Conservation (phyloP, 2,329 filamentous ascomycete genomes). For the Dendrostoma leiphaemia region DNA sequence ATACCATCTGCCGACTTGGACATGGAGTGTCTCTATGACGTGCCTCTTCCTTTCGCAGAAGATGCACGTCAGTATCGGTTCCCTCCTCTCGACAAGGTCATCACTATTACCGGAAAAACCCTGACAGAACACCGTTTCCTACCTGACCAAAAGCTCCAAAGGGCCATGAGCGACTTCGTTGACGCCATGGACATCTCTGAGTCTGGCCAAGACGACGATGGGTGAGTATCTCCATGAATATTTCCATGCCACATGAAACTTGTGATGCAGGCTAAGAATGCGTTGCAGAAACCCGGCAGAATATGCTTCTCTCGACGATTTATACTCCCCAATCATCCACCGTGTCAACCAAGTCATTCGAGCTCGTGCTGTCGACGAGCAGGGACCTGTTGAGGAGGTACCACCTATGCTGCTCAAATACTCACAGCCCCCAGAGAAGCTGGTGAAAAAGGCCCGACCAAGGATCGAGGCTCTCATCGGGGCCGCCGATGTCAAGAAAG, state of each 20-base stretch:
- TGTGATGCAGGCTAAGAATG: neutral
- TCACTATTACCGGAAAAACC: slow-evolving; percentile 81
- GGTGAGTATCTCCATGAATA: slow-evolving; percentile 49
- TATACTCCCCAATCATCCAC: slow-evolving; percentile 83
- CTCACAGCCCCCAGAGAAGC: slow-evolving; percentile 66
- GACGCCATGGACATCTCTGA: slow-evolving; percentile 85
- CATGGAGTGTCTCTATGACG: slow-evolving; percentile 83
- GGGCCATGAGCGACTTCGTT: slow-evolving; percentile 88
- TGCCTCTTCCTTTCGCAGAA: slow-evolving; percentile 89
- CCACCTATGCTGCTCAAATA: slow-evolving; percentile 68
- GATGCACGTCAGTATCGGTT: slow-evolving; percentile 90
- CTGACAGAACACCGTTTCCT: slow-evolving; percentile 82
- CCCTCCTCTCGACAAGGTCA: slow-evolving; percentile 80
- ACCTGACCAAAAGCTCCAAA: slow-evolving; percentile 68
- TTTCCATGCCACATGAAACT: too few species aligned
- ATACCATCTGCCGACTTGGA: slow-evolving; percentile 76
- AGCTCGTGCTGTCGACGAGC: slow-evolving; percentile 73
- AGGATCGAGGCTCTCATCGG: slow-evolving; percentile 65
- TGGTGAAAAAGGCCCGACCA: slow-evolving; percentile 55
- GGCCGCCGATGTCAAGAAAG: slow-evolving; percentile 79
- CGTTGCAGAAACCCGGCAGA: slow-evolving; percentile 47
- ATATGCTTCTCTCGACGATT: slow-evolving; percentile 76
- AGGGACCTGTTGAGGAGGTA: slow-evolving; percentile 59
- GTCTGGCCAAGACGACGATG: slow-evolving; percentile 71
- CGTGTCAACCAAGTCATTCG: slow-evolving; percentile 84